phyloP scores from a whole-genome alignment of 306 rosid species.

The Gillenia trifoliata region DNA sequence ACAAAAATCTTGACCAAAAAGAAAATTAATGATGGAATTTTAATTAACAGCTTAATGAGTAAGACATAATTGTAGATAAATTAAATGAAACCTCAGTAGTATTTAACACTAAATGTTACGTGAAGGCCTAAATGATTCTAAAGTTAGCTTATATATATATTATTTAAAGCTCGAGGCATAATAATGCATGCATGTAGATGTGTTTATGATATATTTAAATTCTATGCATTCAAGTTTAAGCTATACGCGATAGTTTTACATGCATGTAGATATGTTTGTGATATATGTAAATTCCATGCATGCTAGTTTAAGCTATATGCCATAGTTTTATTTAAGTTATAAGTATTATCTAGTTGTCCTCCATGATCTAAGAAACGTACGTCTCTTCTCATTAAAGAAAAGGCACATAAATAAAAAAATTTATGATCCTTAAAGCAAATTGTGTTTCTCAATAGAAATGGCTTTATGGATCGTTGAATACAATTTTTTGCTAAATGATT shows the following conservation, averaged over 20 bases:
- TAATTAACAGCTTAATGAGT: not conserved
- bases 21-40: not conserved
- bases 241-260: not conserved
- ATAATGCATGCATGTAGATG: not conserved
- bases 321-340: not conserved
- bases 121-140: not conserved
- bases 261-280: not conserved
- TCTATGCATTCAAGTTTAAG: slow-evolving; percentile 1
- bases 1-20: not conserved
- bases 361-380: not conserved
- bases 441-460: not conserved
- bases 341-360: not conserved
- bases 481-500: not conserved
- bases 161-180: not conserved
- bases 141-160: not conserved
- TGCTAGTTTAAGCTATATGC: not conserved
- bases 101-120: not conserved
- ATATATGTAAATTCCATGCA: not conserved
- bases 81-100: not conserved
- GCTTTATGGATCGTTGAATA: not conserved
- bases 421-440: not conserved
- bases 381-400: not conserved
- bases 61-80: not conserved
- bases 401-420: not conserved
- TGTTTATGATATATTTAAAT: not conserved